Conservation (phyloP, 306 rosid genomes). For the Heteromeles arbutifolia region DNA sequence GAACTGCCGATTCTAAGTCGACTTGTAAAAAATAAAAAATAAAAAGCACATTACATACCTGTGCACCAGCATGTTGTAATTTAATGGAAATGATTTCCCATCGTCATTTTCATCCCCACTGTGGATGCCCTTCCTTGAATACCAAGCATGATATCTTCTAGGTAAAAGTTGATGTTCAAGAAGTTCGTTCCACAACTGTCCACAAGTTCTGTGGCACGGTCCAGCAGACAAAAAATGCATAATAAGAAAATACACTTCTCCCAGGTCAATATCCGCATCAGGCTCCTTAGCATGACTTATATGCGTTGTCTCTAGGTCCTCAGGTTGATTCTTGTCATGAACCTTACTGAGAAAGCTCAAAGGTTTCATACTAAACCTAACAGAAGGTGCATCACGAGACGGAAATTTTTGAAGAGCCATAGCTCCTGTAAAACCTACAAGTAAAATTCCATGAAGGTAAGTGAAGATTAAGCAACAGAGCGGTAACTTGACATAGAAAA, state of each 20-base stretch:
- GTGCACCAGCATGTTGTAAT: conserved; percentile 60
- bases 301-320: conserved; percentile 36
- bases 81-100: conserved; percentile 80
- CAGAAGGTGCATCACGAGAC: conserved; percentile 57
- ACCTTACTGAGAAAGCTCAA: conserved; percentile 51
- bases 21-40: not conserved
- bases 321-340: conserved; percentile 39
- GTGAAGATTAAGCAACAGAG: not conserved
- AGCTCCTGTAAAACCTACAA: conserved; percentile 44
- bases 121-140: conserved; percentile 65
- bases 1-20: not conserved
- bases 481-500: not conserved
- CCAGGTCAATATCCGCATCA: conserved; percentile 66
- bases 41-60: conserved; percentile 49
- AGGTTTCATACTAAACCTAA: conserved; percentile 38
- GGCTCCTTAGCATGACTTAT: conserved; percentile 46
- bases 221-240: conserved; percentile 97
- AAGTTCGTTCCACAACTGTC: conserved; percentile 81
- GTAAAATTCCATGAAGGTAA: conserved; percentile 11
- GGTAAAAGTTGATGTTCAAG: conserved; percentile 90
- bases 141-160: conserved; percentile 96
- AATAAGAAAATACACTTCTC: conserved; percentile 92
- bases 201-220: conserved; percentile 75
- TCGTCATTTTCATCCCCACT: conserved; percentile 67
- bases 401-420: conserved; percentile 87